Conservation (phyloP, 1,284 basidiomycete genomes). For the Leccinum pachyderme region DNA sequence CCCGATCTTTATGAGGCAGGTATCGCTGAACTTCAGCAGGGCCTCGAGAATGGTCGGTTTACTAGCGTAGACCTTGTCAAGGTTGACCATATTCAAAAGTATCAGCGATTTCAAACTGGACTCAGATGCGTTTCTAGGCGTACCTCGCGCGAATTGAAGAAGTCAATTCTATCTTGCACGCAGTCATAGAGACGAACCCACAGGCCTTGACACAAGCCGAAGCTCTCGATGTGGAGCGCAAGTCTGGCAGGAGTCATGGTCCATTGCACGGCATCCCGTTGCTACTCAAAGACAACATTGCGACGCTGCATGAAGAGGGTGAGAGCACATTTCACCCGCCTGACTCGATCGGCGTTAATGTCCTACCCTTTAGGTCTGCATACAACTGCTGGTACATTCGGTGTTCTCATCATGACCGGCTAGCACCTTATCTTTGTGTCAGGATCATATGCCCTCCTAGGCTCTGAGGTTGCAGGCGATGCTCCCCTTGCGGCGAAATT, state of each 20-base stretch:
- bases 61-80: slow-evolving; percentile 34
- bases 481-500: slow-evolving; percentile 59
- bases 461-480: slow-evolving; percentile 60
- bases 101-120: background rate
- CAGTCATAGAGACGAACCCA: slow-evolving; percentile 64
- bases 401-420: background rate
- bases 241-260: slow-evolving; percentile 45
- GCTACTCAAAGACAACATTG: slow-evolving; percentile 42
- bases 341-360: slow-evolving; percentile 5
- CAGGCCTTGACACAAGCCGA: slow-evolving; percentile 55
- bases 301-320: slow-evolving; percentile 46
- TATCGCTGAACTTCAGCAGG: slow-evolving; percentile 28
- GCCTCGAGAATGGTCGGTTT: slow-evolving; percentile 28
- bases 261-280: slow-evolving; percentile 69
- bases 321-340: slow-evolving; percentile 32
- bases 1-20: slow-evolving; percentile 35
- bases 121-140: slow-evolving; percentile 39
- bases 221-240: slow-evolving; percentile 54
- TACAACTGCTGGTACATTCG: slow-evolving; percentile 45
- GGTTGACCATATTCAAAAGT: slow-evolving; percentile 9
- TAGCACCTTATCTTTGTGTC: background rate
- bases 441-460: slow-evolving; percentile 57
- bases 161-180: slow-evolving; percentile 63
- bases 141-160: slow-evolving; percentile 71
- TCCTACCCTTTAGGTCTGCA: slow-evolving; percentile 53